Evolutionary conservation across 2,329 filamentous ascomycete species (phyloP), one percentile per base, ranked within the genome.

Genomic region (Diaporthe eres): DNA sequence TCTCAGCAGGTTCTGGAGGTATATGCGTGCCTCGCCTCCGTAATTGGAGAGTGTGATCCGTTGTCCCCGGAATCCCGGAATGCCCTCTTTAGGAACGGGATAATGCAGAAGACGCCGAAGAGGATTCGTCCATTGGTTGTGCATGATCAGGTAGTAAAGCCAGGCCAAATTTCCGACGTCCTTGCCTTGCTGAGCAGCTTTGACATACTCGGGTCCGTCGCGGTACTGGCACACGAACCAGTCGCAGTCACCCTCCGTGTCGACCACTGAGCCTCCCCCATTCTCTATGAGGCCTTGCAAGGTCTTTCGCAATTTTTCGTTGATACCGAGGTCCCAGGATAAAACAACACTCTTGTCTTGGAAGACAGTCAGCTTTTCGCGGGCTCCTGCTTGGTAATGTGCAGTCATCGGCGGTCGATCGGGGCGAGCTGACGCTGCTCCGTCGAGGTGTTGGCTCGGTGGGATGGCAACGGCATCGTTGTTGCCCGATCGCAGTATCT

Each of bases 41-140:
- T 99, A 99, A 83, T 98, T 99, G 8, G 97, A 98, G 8, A 99
- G 89, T 75, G 95, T 98, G 80, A 99, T 97, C 71, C 90, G 91
- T 83, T 94, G 88, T 10, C 90, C 87, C 75, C 93, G 84, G 81
- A 99, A 98, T 0, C 95, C 96, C 0, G 93, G 91, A 49, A 99
- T 92, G 1, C 95, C 94, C 12, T 92, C 83, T 63, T 90, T 91
- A 7, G 96, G 94, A 19, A 98, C 82, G 0, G 97, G 97, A 79
- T 99, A 99, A 82, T 99, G 97, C 34, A 99, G 87, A 42, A 98
- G 88, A 68, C 95, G 92, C 58, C 92, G 91, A 75, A 95, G 87
- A 0, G 97, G 96, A 17, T 94, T 96, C 2, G 94, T 96, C 94
- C 96, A 99, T 77, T 92, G 88, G 81, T 98, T 96, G 79, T 94